A percentile compares a stretch with the other conserved stretches of the same genome.
Conservation (phyloP, 202 grass and related monocot genomes). For the Panicum hallii region DNA sequence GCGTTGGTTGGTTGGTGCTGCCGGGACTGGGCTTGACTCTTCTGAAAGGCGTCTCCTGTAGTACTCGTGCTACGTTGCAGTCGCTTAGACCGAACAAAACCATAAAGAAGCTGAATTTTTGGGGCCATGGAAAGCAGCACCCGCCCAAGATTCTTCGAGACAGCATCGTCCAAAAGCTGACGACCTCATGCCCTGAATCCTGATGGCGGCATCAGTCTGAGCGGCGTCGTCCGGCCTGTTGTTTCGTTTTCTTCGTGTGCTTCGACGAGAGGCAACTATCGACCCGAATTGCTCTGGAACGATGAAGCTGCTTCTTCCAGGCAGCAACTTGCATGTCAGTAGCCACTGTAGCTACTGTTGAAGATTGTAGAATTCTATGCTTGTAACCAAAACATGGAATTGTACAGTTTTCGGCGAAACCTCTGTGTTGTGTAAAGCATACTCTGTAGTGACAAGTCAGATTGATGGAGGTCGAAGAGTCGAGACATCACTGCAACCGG, state of each 20-base stretch:
- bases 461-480: background rate
- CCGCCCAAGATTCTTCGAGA: constrained; percentile 27
- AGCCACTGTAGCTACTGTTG: background rate
- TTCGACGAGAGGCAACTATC: background rate
- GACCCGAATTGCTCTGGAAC: background rate
- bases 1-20: background rate
- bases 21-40: background rate
- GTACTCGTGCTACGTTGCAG: background rate
- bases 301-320: background rate
- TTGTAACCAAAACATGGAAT: background rate
- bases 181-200: background rate
- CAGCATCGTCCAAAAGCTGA: constrained; percentile 41
- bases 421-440: background rate
- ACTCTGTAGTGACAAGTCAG: background rate
- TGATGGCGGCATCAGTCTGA: background rate
- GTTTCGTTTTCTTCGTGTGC: background rate
- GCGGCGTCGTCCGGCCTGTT: too few species aligned
- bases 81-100: background rate
- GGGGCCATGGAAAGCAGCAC: constrained; percentile 13
- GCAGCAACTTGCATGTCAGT: background rate
- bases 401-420: background rate
- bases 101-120: constrained; percentile 3
- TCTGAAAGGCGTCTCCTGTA: constrained; percentile 38
- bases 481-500: background rate
- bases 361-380: background rate